Evolutionary conservation across 1,284 basidiomycete species (phyloP).

Genomic region (Ganoderma resinaceum): DNA sequence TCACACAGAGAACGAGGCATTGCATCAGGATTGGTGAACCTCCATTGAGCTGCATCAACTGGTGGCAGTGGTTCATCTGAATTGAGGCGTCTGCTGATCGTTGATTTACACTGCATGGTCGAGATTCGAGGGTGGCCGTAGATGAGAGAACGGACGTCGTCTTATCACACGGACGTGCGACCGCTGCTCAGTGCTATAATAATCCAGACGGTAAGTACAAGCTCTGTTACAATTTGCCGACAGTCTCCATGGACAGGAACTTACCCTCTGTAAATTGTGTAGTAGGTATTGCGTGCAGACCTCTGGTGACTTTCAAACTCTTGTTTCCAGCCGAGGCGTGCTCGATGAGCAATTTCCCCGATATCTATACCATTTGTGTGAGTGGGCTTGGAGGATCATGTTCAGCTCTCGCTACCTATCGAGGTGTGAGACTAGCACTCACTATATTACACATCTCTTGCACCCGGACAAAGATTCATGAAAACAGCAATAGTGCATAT

Average conservation of each 20-base stretch:
- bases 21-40: too few relatives aligned
- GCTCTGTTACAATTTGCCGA: too few relatives aligned
- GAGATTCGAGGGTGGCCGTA: neutral
- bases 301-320: too few relatives aligned
- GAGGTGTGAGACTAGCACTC: neutral
- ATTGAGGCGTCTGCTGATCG: neutral
- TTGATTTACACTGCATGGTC: neutral
- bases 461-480: neutral
- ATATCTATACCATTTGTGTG: neutral
- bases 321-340: too few relatives aligned
- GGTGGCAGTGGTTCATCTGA: neutral
- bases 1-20: too few relatives aligned
- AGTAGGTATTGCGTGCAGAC: too few relatives aligned
- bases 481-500: neutral
- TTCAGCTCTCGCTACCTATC: neutral
- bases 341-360: too few relatives aligned
- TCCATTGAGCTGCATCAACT: too few relatives aligned
- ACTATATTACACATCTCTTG: neutral
- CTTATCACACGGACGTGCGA: neutral
- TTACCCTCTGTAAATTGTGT: neutral
- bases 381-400: too few relatives aligned
- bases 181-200: neutral
- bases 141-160: neutral
- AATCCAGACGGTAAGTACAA: neutral
- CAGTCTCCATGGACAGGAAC: neutral